Conservation (phyloP, 2,329 filamentous ascomycete species). For the Neonectria hederae region DNA sequence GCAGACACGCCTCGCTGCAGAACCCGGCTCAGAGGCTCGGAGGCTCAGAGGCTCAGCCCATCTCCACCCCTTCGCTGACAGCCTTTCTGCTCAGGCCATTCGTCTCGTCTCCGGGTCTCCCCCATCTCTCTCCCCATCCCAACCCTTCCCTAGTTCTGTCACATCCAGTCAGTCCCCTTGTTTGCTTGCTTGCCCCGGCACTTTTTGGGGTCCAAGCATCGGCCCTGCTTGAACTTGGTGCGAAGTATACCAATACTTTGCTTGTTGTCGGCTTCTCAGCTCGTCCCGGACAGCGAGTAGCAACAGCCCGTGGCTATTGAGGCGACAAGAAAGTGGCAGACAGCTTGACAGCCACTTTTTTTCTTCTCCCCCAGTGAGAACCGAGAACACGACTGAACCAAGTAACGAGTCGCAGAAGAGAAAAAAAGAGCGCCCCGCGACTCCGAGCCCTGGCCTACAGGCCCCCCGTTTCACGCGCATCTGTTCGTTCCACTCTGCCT, state of each 20-base stretch:
- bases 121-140: conserved; percentile 14
- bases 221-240: conserved; percentile 6
- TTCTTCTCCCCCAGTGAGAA: neutral
- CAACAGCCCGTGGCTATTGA: conserved; percentile 2
- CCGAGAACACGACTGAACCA: conserved; percentile 3
- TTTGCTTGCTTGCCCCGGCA: conserved; percentile 12
- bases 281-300: neutral
- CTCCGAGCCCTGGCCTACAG: conserved; percentile 2
- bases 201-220: conserved; percentile 17
- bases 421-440: conserved; percentile 10
- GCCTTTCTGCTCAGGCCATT: conserved; percentile 27
- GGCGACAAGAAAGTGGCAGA: neutral
- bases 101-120: conserved; percentile 3
- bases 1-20: conserved; percentile 23
- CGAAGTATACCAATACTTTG: neutral
- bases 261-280: conserved; percentile 3
- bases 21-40: conserved; percentile 11
- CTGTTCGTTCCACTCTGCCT: conserved; percentile 11
- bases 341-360: neutral
- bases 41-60: conserved; percentile 28
- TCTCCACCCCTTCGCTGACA: conserved; percentile 35
- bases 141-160: conserved; percentile 27
- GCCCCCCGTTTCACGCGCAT: conserved; percentile 17
- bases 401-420: conserved; percentile 2
- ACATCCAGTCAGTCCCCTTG: conserved; percentile 28